Evolutionary conservation across 208 protist genomes (phyloP).

Genomic region (Trypanosoma brucei): DNA sequence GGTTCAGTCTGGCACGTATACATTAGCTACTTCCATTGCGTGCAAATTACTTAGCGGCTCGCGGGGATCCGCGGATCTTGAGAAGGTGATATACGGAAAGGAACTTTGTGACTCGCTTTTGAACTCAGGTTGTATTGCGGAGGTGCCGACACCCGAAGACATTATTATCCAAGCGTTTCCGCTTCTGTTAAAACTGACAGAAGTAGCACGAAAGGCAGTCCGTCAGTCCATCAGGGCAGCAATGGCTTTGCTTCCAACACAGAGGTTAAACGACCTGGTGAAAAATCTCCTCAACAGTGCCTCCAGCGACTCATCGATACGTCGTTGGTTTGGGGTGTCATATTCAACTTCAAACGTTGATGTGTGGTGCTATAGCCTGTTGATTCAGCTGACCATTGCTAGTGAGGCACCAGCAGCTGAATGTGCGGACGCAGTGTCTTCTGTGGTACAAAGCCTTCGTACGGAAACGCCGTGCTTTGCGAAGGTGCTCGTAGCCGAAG

Average conservation of each 20-base stretch:
- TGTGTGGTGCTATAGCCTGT: constrained; percentile 22
- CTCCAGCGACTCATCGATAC: constrained; percentile 1
- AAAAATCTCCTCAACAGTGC: constrained; percentile 6
- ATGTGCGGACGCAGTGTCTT: neutral
- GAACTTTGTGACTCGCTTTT: constrained; percentile 11
- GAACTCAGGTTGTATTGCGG: constrained; percentile 15
- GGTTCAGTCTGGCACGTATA: constrained; percentile 14
- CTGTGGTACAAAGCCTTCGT: constrained; percentile 3
- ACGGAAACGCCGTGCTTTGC: neutral
- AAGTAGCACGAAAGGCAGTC: constrained; percentile 6
- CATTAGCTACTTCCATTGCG: constrained; percentile 16
- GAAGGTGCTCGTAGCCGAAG: neutral
- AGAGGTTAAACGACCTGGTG: constrained; percentile 7
- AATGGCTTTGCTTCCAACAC: constrained; percentile 5
- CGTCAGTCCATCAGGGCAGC: constrained; percentile 12
- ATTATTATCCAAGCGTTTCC: constrained; percentile 18
- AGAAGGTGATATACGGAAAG: constrained; percentile 1
- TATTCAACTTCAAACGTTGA: constrained; percentile 4
- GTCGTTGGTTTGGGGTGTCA: constrained; percentile 19
- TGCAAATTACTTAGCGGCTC: constrained; percentile 2
- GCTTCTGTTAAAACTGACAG: constrained; percentile 16
- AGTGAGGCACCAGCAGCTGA: constrained; percentile 8
- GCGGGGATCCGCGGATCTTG: neutral
- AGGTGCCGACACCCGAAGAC: constrained; percentile 10
- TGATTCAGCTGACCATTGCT: constrained; percentile 13